These are phyloP conservation scores for carrot (Daucus carota) DNA, from an alignment of 129 eudicot genomes.

Conservation along the genomic window DH1_v3.0 NC_030388.2:28036001-28036500, in stretches of 20 bases:
- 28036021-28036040: no score
- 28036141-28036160: background rate
- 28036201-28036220: background rate
- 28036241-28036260: background rate
- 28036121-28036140: no score
- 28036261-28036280: no score
- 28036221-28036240: background rate
- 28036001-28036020: background rate
- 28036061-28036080: no score
- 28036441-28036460: constrained; percentile 99
- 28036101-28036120: background rate
- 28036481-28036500: constrained; percentile 50
- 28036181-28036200: background rate
- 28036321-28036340: constrained; percentile 23
- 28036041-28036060: no score
- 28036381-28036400: constrained; percentile 37
- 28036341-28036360: constrained; percentile 22
- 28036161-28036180: background rate
- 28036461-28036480: constrained; percentile 98
- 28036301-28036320: background rate
- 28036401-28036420: constrained; percentile 49
- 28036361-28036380: constrained; percentile 46
- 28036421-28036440: constrained; percentile 94
- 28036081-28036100: no score
- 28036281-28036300: no score